Conservation (phyloP, 345 rosid genomes). For the Psidium friedrichsthalianum region DNA sequence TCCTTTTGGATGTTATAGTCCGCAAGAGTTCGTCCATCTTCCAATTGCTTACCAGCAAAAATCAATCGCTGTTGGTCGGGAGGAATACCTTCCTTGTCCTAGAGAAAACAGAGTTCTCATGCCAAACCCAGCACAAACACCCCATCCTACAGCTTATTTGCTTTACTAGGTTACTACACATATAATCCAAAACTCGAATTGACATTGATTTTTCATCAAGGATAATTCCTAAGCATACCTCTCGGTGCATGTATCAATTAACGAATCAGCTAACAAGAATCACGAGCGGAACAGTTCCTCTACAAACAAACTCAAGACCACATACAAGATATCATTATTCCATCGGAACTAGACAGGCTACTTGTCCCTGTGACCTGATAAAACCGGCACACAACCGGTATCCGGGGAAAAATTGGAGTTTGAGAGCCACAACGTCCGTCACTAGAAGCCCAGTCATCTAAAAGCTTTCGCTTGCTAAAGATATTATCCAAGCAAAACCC, state of each 20-base stretch:
- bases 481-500: background rate
- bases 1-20: slow-evolving; percentile 94
- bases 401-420: background rate
- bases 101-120: background rate
- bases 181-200: background rate
- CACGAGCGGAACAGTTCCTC: background rate
- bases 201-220: background rate
- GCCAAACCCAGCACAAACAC: background rate
- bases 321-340: background rate
- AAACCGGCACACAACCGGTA: background rate
- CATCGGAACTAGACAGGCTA: background rate
- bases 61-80: slow-evolving; percentile 93
- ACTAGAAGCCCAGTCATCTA: background rate
- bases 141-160: background rate
- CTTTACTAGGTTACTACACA: background rate
- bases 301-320: background rate
- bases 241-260: background rate
- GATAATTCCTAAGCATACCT: background rate
- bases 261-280: background rate
- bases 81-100: slow-evolving; percentile 98
- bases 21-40: slow-evolving; percentile 87
- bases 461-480: background rate
- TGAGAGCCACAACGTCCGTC: background rate
- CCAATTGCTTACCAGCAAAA: slow-evolving; percentile 92
- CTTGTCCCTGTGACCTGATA: background rate